A percentile compares a stretch with the other conserved stretches of the same genome.
phyloP scores from a whole-genome alignment of 257 asterid genomes.

The Oldenlandia corymbosa region DNA sequence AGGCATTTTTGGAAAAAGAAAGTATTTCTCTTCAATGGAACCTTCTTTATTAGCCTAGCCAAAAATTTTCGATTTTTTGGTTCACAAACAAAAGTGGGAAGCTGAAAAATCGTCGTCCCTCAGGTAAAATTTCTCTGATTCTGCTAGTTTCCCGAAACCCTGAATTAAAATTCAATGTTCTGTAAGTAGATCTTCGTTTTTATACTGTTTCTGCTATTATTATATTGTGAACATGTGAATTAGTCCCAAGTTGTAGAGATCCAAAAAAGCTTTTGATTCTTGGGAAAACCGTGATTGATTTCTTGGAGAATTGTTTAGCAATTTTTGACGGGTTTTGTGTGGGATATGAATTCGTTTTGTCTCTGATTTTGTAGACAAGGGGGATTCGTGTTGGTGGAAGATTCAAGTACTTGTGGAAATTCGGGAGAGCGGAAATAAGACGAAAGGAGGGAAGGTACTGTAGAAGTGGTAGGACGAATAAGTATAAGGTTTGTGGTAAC shows the following conservation, averaged over 20 bases:
- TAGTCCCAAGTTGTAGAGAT: constrained; percentile 26
- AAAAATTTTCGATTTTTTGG: background rate
- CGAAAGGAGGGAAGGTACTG: constrained; percentile 1
- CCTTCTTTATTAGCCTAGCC: constrained; percentile 13
- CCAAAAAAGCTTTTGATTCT: constrained; percentile 22
- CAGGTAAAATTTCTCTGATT: constrained; percentile 6
- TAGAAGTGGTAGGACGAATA: background rate
- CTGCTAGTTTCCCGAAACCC: constrained; percentile 1
- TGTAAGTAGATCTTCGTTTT: constrained; percentile 11
- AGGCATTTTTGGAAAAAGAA: background rate
- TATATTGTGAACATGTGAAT: background rate
- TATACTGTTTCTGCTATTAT: background rate
- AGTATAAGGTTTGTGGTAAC: constrained; percentile 17
- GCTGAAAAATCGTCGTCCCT: constrained; percentile 6
- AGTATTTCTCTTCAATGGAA: constrained; percentile 8
- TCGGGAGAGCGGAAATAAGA: constrained; percentile 8
- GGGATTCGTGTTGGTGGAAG: constrained; percentile 10
- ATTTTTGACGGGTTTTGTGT: constrained; percentile 1
- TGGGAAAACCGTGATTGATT: constrained; percentile 15
- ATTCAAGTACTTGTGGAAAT: constrained; percentile 9
- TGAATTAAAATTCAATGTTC: background rate
- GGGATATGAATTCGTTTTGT: constrained; percentile 12
- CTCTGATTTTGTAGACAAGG: constrained; percentile 20
- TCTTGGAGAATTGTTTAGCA: background rate
- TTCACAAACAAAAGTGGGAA: background rate